phyloP scores from a whole-genome alignment of 2,329 filamentous ascomycete species.

The Pseudovirgaria hyperparasitica region DNA sequence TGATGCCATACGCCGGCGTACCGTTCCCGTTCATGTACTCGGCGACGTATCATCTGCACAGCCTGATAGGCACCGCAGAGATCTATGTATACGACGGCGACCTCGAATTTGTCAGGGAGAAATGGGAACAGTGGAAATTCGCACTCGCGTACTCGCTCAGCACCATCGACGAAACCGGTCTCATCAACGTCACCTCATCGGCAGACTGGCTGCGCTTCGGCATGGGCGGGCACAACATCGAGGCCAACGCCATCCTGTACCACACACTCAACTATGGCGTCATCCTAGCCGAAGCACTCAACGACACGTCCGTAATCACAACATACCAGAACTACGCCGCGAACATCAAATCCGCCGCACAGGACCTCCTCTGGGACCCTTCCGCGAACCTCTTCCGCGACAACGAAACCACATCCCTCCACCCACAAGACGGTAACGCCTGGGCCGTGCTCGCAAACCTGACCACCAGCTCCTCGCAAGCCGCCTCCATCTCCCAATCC shows the following conservation, averaged over 20 bases:
- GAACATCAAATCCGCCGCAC: constrained; percentile 32
- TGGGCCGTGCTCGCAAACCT: constrained; percentile 29
- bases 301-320: constrained; percentile 27
- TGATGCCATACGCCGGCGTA: constrained; percentile 38
- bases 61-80: constrained; percentile 32
- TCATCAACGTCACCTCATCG: constrained; percentile 34
- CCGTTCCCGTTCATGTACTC: constrained; percentile 29
- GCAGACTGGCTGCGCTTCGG: constrained; percentile 36
- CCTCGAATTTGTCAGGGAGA: constrained; percentile 22
- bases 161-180: constrained; percentile 28
- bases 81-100: constrained; percentile 33
- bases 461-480: constrained; percentile 17
- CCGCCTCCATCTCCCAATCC: constrained; percentile 17
- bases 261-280: constrained; percentile 41
- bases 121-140: constrained; percentile 33
- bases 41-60: constrained; percentile 45
- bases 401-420: constrained; percentile 39
- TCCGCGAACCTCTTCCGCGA: constrained; percentile 39
- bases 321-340: constrained; percentile 30
- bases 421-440: constrained; percentile 33
- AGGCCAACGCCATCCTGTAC: constrained; percentile 35
- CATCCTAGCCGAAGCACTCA: constrained; percentile 35
- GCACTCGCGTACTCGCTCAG: constrained; percentile 29
- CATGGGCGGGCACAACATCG: constrained; percentile 38
- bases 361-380: constrained; percentile 36